phyloP scores from a whole-genome alignment of 306 rosid genomes.

The Medicago ruthenica region DNA sequence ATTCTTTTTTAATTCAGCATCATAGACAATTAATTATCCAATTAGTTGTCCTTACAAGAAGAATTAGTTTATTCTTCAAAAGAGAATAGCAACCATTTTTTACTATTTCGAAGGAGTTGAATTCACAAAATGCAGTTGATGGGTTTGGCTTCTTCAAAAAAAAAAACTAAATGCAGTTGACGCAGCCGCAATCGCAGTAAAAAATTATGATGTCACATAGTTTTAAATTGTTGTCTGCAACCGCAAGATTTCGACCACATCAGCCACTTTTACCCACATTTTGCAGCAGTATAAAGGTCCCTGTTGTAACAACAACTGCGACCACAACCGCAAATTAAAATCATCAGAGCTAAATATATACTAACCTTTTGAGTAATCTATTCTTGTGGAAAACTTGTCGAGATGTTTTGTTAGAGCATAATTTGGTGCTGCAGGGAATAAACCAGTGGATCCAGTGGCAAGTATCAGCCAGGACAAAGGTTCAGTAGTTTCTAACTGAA shows the following conservation, averaged over 20 bases:
- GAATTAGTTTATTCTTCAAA: not conserved
- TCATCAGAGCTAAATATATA: not conserved
- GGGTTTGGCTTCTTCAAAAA: too few relatives aligned
- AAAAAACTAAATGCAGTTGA: not conserved
- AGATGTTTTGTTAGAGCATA: constrained; percentile 58
- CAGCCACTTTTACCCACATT: too few relatives aligned
- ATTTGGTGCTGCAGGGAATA: constrained; percentile 61
- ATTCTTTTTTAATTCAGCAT: not conserved
- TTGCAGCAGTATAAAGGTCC: too few relatives aligned
- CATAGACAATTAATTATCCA: constrained; percentile 2
- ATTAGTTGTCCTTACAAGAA: not conserved
- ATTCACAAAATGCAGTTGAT: not conserved
- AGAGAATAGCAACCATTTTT: not conserved
- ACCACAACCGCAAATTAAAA: too few relatives aligned
- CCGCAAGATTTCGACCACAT: not conserved
- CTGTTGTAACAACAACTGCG: too few relatives aligned
- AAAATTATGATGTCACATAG: not conserved
- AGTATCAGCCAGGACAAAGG: constrained; percentile 52
- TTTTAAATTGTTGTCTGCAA: too few relatives aligned
- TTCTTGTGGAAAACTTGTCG: constrained; percentile 56
- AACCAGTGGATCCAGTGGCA: constrained; percentile 63
- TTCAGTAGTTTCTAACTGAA: constrained; percentile 56
- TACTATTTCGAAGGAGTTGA: constrained; percentile 17
- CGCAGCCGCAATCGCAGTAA: not conserved
- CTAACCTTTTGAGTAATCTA: constrained; percentile 68